These are phyloP conservation scores for Annulohypoxylon maeteangense DNA, from an alignment of 495 filamentous ascomycete genomes.

Conservation along the genomic window DNA sequence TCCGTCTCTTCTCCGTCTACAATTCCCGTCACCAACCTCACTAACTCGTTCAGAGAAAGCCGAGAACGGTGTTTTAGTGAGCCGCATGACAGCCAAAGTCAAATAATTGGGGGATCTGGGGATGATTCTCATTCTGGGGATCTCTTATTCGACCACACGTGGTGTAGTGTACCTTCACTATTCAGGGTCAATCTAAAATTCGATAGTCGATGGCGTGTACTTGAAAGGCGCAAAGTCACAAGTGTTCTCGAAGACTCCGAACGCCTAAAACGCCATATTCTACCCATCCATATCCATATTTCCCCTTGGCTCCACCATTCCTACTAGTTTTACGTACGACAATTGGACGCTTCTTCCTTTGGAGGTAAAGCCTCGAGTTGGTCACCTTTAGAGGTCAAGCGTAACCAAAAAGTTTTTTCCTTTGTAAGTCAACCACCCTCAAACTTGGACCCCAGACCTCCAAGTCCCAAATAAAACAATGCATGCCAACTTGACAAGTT, in stretches of 20 bases:
- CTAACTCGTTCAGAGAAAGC: constrained; percentile 1
- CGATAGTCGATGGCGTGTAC: constrained; percentile 6
- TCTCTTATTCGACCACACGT: constrained; percentile 2
- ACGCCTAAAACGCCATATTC: neutral
- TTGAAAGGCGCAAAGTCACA: constrained; percentile 11
- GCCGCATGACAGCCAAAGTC: constrained; percentile 20
- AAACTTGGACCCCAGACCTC: constrained; percentile 15
- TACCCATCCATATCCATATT: neutral
- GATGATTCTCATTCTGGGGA: constrained; percentile 4
- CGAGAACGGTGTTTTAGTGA: constrained; percentile 17
- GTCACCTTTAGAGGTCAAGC: constrained; percentile 44
- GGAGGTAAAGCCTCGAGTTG: constrained; percentile 40
- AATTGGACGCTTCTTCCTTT: constrained; percentile 31
- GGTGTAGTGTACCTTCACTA: neutral
- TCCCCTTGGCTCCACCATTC: constrained; percentile 6
- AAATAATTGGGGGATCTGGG: neutral
- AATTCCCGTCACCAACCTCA: constrained; percentile 8
- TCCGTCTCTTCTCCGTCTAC: constrained; percentile 9
- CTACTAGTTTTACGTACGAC: constrained; percentile 31
- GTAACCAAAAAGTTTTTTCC: neutral
- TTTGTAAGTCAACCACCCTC: neutral
- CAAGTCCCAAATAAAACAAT: constrained; percentile 19
- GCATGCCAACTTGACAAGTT: constrained; percentile 26
- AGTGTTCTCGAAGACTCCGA: constrained; percentile 8
- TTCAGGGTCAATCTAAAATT: neutral